A percentile compares a stretch with the other conserved stretches of the same genome.
These are phyloP conservation scores for Acanthochlamys bracteata DNA, from an alignment of 106 monocot species.

Conservation along the genomic window DNA sequence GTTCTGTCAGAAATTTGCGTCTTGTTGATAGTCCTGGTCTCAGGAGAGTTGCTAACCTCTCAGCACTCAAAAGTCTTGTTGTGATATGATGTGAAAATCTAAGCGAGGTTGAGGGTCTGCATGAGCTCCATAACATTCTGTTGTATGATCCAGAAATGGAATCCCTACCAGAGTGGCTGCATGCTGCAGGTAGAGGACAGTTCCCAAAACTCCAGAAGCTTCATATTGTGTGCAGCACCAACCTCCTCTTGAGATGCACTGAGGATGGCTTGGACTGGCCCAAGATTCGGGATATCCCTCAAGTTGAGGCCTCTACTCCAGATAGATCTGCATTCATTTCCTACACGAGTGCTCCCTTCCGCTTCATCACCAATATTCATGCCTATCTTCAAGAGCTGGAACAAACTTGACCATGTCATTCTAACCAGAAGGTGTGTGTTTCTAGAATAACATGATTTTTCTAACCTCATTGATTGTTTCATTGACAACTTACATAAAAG, in stretches of 20 bases:
- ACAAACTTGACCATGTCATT: no score
- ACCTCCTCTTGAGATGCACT: constrained; percentile 16
- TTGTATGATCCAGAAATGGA: constrained; percentile 7
- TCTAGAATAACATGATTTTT: no score
- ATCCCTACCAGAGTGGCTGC: constrained; percentile 18
- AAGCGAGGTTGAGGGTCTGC: constrained; percentile 4
- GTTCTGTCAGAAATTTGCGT: not conserved
- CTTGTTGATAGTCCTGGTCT: not conserved
- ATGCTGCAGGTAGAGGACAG: constrained; percentile 2
- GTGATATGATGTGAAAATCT: constrained; percentile 3
- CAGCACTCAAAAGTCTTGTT: not conserved
- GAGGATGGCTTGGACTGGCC: constrained; percentile 22
- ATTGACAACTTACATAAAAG: no score
- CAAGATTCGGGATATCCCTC: constrained; percentile 12
- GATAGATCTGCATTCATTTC: constrained; percentile 3
- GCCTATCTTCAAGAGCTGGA: no score
- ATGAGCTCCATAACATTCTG: constrained; percentile 3
- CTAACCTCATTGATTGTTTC: no score
- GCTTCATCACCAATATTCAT: constrained; percentile 19
- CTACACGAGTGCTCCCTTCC: constrained; percentile 19
- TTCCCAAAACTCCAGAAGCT: not conserved
- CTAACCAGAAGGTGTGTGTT: no score
- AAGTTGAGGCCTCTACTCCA: constrained; percentile 9
- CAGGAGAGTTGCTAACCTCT: constrained; percentile 4
- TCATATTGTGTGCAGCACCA: not conserved